These are phyloP conservation scores for Chrysoporthe austroafricana DNA, from an alignment of 2,329 filamentous ascomycete species.

Conservation along the genomic window DNA sequence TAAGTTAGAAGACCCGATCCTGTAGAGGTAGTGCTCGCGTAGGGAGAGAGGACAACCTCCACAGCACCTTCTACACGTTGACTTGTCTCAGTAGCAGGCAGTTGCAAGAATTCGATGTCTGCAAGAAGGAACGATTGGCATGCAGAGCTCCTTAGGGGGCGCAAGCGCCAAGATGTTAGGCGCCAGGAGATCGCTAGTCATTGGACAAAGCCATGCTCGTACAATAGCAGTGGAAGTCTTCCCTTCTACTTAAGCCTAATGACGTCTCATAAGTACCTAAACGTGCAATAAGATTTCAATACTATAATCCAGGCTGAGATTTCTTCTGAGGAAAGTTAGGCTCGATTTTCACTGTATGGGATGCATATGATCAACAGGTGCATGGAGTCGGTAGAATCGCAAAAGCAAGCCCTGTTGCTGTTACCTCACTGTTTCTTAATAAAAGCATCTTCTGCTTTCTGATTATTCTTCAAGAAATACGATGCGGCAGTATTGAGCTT, in stretches of 20 bases:
- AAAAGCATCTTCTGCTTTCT: too few relatives aligned
- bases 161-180: constrained; percentile 9
- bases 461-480: not conserved
- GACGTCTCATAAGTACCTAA: too few relatives aligned
- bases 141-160: not conserved
- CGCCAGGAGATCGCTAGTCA: not conserved
- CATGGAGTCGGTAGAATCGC: constrained; percentile 13
- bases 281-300: too few relatives aligned
- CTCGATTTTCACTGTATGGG: too few relatives aligned
- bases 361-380: not conserved
- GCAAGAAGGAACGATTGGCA: constrained; percentile 9
- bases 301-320: too few relatives aligned
- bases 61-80: not conserved
- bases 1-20: not conserved
- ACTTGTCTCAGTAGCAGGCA: too few relatives aligned
- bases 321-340: too few relatives aligned
- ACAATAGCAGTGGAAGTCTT: not conserved
- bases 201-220: not conserved
- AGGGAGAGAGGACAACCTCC: not conserved
- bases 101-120: not conserved
- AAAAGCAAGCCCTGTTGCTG: constrained; percentile 1
- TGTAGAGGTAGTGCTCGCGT: not conserved
- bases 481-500: constrained; percentile 21
- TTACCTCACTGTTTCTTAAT: too few relatives aligned
- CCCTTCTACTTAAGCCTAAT: not conserved